phyloP scores from a whole-genome alignment of 2,329 filamentous ascomycete species.

The Xylariales sp. region DNA sequence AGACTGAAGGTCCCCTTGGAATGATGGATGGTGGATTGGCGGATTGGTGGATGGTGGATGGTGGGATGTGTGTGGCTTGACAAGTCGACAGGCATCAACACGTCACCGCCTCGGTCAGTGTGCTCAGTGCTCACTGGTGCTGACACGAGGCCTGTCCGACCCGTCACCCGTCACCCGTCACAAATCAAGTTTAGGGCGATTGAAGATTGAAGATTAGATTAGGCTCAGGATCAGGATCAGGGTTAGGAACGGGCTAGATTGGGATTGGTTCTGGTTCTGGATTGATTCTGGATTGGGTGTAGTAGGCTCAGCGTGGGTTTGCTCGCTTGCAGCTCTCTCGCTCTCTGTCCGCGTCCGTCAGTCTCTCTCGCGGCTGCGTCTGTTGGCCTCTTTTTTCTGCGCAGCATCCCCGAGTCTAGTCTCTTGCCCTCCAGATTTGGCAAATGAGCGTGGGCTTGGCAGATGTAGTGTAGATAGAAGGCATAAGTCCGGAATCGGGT shows the following conservation, averaged over 20 bases:
- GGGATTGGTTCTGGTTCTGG: background rate
- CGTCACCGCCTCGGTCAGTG: background rate
- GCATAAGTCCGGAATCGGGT: conserved; percentile 29
- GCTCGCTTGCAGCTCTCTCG: too few relatives aligned
- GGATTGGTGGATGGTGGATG: background rate
- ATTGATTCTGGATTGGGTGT: too few relatives aligned
- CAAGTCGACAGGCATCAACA: conserved; percentile 5
- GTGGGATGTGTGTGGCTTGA: conserved; percentile 13
- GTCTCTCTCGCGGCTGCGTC: background rate
- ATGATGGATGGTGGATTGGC: background rate
- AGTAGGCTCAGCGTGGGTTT: too few relatives aligned
- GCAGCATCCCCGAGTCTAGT: background rate
- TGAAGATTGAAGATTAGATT: too few relatives aligned
- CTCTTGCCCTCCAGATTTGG: conserved; percentile 26
- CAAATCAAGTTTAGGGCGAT: too few relatives aligned
- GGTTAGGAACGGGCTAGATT: background rate
- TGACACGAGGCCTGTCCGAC: background rate
- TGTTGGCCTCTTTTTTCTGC: background rate
- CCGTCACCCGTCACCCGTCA: background rate
- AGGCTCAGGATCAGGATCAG: too few relatives aligned
- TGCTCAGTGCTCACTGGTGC: conserved; percentile 4
- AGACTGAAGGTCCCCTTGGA: background rate
- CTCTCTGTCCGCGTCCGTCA: too few relatives aligned
- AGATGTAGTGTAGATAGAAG: conserved; percentile 24
- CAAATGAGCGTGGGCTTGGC: conserved; percentile 34